Conservation (phyloP, 306 rosid genomes). For the Quercus suber region DNA sequence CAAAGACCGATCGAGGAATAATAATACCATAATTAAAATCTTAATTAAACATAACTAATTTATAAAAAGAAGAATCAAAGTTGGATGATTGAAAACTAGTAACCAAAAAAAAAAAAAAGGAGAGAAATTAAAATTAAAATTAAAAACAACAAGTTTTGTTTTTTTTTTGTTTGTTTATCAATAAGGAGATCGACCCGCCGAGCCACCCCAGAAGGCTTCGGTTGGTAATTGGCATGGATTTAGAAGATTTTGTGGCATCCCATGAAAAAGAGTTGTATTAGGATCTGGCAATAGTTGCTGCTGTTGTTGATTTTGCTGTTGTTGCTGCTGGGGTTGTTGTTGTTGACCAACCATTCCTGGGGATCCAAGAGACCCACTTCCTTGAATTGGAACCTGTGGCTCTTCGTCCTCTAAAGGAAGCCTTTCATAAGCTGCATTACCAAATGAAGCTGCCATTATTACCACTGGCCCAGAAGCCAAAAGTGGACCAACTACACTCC, state of each 20-base stretch:
- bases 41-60: conserved; percentile 46
- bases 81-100: conserved; percentile 22
- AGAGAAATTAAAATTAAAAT: not conserved
- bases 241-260: conserved; percentile 78
- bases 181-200: conserved; percentile 69
- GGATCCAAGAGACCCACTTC: conserved; percentile 52
- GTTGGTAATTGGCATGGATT: conserved; percentile 81
- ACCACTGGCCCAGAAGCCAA: conserved; percentile 81
- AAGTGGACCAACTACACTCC: conserved; percentile 80
- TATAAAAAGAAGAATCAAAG: conserved; percentile 54
- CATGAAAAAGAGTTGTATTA: conserved; percentile 56
- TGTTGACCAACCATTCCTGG: conserved; percentile 43
- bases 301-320: conserved; percentile 34
- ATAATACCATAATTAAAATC: conserved; percentile 28
- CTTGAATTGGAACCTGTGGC: conserved; percentile 22
- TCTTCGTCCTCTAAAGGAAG: conserved; percentile 82
- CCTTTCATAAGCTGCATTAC: conserved; percentile 94
- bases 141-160: conserved; percentile 1
- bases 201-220: conserved; percentile 75
- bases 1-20: conserved; percentile 23
- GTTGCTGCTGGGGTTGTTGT: conserved; percentile 42
- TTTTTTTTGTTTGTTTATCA: conserved; percentile 16
- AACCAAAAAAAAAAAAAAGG: not conserved
- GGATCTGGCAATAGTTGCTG: conserved; percentile 57
- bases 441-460: conserved; percentile 86